Percentiles rank a stretch among this genome's conserved stretches.
These are phyloP conservation scores for Actinomortierella wolfii DNA, from an alignment of 371 early-diverging fungal genomes.

Conservation along the genomic window DNA sequence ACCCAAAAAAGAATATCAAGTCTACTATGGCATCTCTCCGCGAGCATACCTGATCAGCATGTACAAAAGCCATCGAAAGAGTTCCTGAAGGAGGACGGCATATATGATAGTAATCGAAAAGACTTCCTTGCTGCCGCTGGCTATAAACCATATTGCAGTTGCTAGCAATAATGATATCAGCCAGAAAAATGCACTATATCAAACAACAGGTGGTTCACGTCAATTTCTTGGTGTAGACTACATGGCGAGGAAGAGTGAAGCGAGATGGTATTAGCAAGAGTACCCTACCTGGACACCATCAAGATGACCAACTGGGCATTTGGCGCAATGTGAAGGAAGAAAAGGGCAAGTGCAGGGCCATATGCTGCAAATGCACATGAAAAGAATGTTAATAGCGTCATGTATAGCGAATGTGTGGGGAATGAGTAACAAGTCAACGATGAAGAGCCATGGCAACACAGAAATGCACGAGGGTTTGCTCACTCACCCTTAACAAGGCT, in stretches of 20 bases:
- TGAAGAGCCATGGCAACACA: background rate
- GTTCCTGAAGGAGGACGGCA: conserved; percentile 68
- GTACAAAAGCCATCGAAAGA: conserved; percentile 68
- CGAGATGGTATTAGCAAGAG: background rate
- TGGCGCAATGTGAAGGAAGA: conserved; percentile 67
- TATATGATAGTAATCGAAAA: conserved; percentile 59
- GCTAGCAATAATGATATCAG: conserved; percentile 70
- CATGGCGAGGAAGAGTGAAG: background rate
- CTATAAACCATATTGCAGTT: conserved; percentile 72
- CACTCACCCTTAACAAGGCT: no score
- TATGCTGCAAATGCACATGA: conserved; percentile 75
- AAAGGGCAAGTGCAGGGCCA: conserved; percentile 73
- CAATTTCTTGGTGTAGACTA: background rate
- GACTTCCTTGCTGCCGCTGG: conserved; percentile 39
- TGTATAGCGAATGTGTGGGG: conserved; percentile 12
- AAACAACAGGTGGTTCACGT: background rate
- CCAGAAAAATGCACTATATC: conserved; percentile 76
- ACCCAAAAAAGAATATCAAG: no score
- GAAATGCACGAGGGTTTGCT: no score
- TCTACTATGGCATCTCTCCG: background rate
- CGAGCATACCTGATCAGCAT: conserved; percentile 49
- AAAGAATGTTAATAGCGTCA: conserved; percentile 73
- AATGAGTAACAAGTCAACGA: background rate
- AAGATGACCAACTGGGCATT: conserved; percentile 73
- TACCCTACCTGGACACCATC: conserved; percentile 68